A percentile compares a stretch with the other conserved stretches of the same genome.
Evolutionary conservation across 1,284 basidiomycete genomes (phyloP).

Genomic region (Boletus semigastroideus): DNA sequence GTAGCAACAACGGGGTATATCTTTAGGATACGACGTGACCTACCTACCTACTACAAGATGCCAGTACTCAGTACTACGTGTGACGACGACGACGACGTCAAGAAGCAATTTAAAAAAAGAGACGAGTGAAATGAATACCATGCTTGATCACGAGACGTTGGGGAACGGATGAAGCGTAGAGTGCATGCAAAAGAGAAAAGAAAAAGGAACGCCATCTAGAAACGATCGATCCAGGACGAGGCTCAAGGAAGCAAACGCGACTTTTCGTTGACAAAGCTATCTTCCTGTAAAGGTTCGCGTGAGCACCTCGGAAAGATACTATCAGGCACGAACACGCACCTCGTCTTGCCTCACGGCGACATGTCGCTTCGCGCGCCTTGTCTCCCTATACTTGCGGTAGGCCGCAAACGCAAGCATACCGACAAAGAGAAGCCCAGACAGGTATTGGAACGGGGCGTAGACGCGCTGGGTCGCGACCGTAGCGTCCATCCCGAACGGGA

Average conservation of each 20-base stretch:
- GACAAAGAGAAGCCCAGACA: slow-evolving; percentile 41
- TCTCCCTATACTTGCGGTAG: slow-evolving; percentile 14
- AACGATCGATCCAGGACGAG: not conserved
- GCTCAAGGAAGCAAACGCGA: slow-evolving; percentile 25
- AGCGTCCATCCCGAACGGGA: slow-evolving; percentile 33
- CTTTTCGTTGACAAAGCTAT: slow-evolving; percentile 23
- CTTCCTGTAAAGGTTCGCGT: slow-evolving; percentile 7
- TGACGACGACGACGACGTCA: not conserved
- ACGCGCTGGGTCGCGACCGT: slow-evolving; percentile 21
- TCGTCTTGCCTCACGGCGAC: slow-evolving; percentile 4
- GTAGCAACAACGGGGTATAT: too few species aligned
- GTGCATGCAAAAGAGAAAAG: not conserved
- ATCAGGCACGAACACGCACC: slow-evolving; percentile 10
- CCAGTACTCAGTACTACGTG: slow-evolving; percentile 18
- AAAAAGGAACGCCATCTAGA: not conserved
- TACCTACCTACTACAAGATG: slow-evolving; percentile 11
- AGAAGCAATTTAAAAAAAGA: too few species aligned
- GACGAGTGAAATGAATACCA: too few species aligned
- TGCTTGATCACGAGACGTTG: too few species aligned
- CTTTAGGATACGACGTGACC: not conserved
- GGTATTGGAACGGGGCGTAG: slow-evolving; percentile 34
- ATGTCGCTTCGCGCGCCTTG: slow-evolving; percentile 8
- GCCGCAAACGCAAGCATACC: slow-evolving; percentile 33
- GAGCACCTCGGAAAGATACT: not conserved
- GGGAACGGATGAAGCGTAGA: not conserved